Evolutionary conservation across 202 grass and related monocot genomes (phyloP).

Genomic region (Zoysia matrella): DNA sequence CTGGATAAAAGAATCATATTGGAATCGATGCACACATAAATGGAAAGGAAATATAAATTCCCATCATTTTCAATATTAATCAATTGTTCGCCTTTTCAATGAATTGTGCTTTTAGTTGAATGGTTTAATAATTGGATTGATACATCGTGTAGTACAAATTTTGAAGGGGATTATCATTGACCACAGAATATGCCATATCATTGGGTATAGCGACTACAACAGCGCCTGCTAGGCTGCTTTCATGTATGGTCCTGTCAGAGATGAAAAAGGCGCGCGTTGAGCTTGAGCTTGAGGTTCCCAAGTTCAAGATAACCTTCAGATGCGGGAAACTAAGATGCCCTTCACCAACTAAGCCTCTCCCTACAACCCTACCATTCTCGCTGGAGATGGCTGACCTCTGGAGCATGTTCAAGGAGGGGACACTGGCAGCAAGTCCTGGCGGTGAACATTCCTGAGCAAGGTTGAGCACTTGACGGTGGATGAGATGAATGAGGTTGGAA

Average conservation of each 20-base stretch:
- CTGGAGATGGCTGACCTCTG: background rate
- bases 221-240: background rate
- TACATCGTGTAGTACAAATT: no score
- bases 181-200: no score
- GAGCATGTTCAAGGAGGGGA: background rate
- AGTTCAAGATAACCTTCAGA: background rate
- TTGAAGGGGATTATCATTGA: no score
- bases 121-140: no score
- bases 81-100: no score
- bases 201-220: no score
- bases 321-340: background rate
- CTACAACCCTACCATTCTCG: slow-evolving; percentile 16
- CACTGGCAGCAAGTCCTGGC: background rate
- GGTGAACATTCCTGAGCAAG: background rate
- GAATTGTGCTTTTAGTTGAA: no score
- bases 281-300: background rate
- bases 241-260: background rate
- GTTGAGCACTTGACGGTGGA: slow-evolving; percentile 18
- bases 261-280: background rate
- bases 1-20: no score
- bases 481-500: slow-evolving; percentile 34
- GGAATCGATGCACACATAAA: no score
- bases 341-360: background rate
- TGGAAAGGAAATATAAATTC: no score
- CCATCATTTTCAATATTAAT: no score